Conservation (phyloP, 2,329 filamentous ascomycete species). For the Zymoseptoria tritici region DNA sequence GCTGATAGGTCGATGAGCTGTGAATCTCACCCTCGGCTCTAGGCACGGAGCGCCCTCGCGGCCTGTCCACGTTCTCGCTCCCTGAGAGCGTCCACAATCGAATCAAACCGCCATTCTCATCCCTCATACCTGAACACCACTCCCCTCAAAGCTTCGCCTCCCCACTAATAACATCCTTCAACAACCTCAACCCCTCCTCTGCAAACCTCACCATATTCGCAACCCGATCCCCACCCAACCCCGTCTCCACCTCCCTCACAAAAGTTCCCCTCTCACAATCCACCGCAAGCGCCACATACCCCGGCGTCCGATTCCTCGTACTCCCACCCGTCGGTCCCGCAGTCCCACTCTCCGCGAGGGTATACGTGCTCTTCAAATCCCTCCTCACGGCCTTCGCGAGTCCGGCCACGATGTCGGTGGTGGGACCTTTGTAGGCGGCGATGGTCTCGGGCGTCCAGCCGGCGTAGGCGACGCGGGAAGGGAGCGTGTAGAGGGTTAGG, state of each 20-base stretch:
- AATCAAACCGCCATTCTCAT: neutral
- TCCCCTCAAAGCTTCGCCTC: constrained; percentile 33
- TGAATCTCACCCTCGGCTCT: too few relatives aligned
- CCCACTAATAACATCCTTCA: constrained; percentile 50
- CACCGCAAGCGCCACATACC: constrained; percentile 58
- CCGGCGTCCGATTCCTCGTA: constrained; percentile 52
- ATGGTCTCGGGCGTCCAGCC: constrained; percentile 52
- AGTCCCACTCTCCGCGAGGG: constrained; percentile 53
- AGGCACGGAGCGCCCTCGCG: too few relatives aligned
- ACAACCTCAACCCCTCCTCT: constrained; percentile 47
- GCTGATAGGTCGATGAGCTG: too few relatives aligned
- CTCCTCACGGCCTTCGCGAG: constrained; percentile 50
- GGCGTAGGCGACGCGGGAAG: constrained; percentile 50
- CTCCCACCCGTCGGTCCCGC: constrained; percentile 56
- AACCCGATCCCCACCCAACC: constrained; percentile 46
- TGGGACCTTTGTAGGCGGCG: constrained; percentile 52
- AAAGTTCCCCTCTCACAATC: constrained; percentile 45
- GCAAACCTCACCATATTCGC: constrained; percentile 59
- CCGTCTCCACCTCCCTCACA: constrained; percentile 51
- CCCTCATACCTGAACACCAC: neutral
- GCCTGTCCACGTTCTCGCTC: too few relatives aligned
- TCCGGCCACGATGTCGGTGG: constrained; percentile 48
- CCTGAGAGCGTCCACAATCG: too few relatives aligned
- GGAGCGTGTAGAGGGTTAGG: constrained; percentile 55
- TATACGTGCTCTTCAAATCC: constrained; percentile 51